A percentile compares a stretch with the other conserved stretches of the same genome.
These are phyloP conservation scores for Phytophthora crassamura DNA, from an alignment of 352 stramenopile genomes.

Conservation along the genomic window DNA sequence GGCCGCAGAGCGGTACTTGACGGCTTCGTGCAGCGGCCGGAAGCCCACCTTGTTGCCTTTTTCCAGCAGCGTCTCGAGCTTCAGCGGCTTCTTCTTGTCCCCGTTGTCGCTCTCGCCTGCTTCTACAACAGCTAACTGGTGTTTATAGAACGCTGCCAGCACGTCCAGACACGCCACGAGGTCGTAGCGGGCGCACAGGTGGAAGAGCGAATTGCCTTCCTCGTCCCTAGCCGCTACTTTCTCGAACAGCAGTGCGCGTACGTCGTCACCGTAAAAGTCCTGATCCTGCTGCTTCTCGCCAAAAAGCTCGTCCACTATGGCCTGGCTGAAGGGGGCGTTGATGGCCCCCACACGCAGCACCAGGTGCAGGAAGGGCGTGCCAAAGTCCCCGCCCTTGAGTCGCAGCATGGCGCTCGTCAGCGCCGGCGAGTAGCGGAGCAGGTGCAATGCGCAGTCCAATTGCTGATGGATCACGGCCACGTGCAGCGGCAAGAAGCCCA, in stretches of 20 bases:
- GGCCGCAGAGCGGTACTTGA: conserved; percentile 61
- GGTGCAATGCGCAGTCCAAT: conserved; percentile 44
- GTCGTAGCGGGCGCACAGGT: conserved; percentile 78
- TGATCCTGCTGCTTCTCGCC: not conserved
- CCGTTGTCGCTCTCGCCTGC: conserved; percentile 15
- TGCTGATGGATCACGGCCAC: conserved; percentile 71
- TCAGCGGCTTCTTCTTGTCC: conserved; percentile 24
- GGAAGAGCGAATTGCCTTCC: conserved; percentile 81
- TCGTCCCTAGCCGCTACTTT: conserved; percentile 66
- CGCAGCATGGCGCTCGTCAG: conserved; percentile 74
- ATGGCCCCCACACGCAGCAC: conserved; percentile 71
- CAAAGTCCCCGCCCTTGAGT: conserved; percentile 67
- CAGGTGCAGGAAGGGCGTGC: conserved; percentile 74
- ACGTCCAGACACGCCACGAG: conserved; percentile 53
- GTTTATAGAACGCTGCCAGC: conserved; percentile 54
- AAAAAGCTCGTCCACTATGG: conserved; percentile 51
- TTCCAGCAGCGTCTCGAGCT: conserved; percentile 52
- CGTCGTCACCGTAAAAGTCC: conserved; percentile 38
- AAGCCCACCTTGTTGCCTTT: conserved; percentile 71
- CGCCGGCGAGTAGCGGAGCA: conserved; percentile 69
- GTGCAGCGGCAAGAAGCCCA: conserved; percentile 85
- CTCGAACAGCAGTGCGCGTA: conserved; percentile 59
- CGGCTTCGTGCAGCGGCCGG: conserved; percentile 68
- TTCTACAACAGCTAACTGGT: conserved; percentile 30
- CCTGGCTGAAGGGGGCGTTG: conserved; percentile 53